Base-by-base conservation (phyloP, 352 stramenopile species). In the Discostella stelligera region DNA sequence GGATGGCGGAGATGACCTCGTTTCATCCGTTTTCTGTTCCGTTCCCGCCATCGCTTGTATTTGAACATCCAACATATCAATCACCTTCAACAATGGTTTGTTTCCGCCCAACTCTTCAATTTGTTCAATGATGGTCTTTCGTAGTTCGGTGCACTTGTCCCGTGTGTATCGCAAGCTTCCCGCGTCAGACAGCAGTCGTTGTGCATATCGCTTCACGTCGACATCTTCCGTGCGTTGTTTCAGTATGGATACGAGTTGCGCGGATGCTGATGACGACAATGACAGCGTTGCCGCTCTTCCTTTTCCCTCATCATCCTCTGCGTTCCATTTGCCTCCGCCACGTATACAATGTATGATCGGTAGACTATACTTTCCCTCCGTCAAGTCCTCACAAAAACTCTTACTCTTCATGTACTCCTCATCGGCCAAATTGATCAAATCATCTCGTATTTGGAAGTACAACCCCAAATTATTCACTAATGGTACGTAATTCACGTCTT, bases 401-500 rank as follows among this genome's bases (percentile, higher is more conserved):
- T 99, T 99, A 73, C 96, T 96, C 82, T 98, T 95, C 91, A 98
- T 97, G 85, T 98, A 98, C 23, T 96, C 92, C 58, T 96, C 93
- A 87, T 98, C 94, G 14, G 96, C 82, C 13, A 99, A 77, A 82
- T 99, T 99, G 66, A 99, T 94, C 60, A 98, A 97, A 90, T 99
- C 96, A 83, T 98, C 96, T 46, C 96, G 91, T 77, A 99, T 98
- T 88, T 99, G 96, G 87, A 99, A 99, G 69, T 98, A 99, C 37
- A 98, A 91, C 8, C 95, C 94, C 13, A 99, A 84, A 48, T 94
- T 90, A 76, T 98, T 96, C 23, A 98, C 91, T 13, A 99, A 84
- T 9, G 93, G 89, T 7, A 81, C 90, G 79, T 96, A 97, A 79
- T 97, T 86, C 1, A 69, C 76, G 0, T 77, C 30, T 65, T 74